Percentiles rank a stretch among this genome's conserved stretches.
phyloP scores from a whole-genome alignment of 2,329 filamentous ascomycete species.

The Botrytis medusae region DNA sequence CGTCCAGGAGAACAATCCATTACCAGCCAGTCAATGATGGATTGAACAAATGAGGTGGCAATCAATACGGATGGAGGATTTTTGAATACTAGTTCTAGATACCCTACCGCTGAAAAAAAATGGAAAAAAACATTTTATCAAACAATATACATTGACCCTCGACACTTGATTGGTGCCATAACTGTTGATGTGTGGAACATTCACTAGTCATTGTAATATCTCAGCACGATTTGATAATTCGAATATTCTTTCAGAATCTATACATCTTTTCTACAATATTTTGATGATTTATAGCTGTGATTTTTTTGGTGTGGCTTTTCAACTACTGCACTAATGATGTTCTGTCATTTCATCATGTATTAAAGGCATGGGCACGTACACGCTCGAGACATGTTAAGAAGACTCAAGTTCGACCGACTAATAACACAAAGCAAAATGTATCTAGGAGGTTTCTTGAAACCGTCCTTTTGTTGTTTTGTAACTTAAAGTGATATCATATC shows the following conservation, averaged over 20 bases:
- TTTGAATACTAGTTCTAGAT: constrained; percentile 13
- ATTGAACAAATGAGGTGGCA: neutral
- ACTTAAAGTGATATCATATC: neutral
- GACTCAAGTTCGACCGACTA: neutral
- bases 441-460: neutral
- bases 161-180: neutral
- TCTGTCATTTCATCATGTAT: neutral
- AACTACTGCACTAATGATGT: neutral
- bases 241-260: neutral
- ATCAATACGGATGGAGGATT: neutral
- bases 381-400: neutral
- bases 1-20: neutral
- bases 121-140: neutral
- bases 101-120: constrained; percentile 1
- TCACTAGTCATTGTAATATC: neutral
- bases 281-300: neutral
- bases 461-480: neutral
- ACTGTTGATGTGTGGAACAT: neutral
- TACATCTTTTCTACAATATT: neutral
- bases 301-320: neutral
- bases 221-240: neutral
- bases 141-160: neutral
- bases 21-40: constrained; percentile 7
- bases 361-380: neutral
- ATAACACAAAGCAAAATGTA: neutral